Percentiles rank a stretch among this genome's conserved stretches.
phyloP scores from a whole-genome alignment of 495 filamentous ascomycete genomes.

The Hypoxylon cercidicola region DNA sequence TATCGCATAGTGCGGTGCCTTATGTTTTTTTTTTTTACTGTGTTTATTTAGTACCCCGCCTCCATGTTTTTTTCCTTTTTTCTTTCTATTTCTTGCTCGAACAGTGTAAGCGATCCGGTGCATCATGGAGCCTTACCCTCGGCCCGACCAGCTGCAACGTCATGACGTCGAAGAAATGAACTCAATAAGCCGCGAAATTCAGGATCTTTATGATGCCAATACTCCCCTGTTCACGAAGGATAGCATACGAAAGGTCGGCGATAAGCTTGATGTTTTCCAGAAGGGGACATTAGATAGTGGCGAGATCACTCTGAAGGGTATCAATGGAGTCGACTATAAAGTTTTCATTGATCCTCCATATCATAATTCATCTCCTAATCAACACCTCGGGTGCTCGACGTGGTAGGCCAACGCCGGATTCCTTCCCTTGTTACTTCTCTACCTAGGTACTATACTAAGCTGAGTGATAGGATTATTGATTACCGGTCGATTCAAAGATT shows the following conservation, averaged over 20 bases:
- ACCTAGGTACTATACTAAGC: too few species aligned
- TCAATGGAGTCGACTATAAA: conserved; percentile 26
- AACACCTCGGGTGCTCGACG: background rate
- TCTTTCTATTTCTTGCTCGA: conserved; percentile 19
- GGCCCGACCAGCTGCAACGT: background rate
- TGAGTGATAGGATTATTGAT: conserved; percentile 7
- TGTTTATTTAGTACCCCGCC: too few species aligned
- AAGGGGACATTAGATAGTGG: conserved; percentile 2
- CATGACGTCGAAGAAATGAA: background rate
- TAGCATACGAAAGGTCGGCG: conserved; percentile 22
- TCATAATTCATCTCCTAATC: background rate
- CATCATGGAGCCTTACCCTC: conserved; percentile 5
- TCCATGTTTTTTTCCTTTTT: background rate
- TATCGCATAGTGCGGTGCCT: too few species aligned
- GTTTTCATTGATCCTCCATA: conserved; percentile 6
- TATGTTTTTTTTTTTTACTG: too few species aligned
- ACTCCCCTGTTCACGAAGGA: conserved; percentile 4
- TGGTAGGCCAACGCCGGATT: conserved; percentile 1
- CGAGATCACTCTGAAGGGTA: conserved; percentile 15
- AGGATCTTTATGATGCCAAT: background rate
- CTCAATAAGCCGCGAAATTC: conserved; percentile 15
- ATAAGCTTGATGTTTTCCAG: conserved; percentile 18
- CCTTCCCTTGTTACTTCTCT: conserved; percentile 2
- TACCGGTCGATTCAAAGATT: conserved; percentile 20
- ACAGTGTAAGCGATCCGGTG: conserved; percentile 1